phyloP scores from a whole-genome alignment of 345 rosid genomes.

The Atalantia buxifolia region DNA sequence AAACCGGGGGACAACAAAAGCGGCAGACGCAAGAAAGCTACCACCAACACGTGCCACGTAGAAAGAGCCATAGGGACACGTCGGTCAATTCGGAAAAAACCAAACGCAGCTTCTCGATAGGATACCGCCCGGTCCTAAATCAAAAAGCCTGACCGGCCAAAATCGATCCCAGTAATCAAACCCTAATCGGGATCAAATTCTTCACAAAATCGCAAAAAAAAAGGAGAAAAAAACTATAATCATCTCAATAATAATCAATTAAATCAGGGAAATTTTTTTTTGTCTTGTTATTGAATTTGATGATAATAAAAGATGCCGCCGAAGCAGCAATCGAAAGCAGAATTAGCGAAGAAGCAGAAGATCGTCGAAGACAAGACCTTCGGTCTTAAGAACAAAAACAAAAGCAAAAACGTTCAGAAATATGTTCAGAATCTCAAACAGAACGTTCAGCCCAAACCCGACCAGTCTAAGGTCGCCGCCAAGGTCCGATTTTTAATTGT shows the following conservation, averaged over 20 bases:
- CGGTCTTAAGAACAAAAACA: constrained; percentile 77
- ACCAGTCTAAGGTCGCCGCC: constrained; percentile 33
- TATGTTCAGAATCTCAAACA: constrained; percentile 64
- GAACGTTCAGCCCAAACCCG: constrained; percentile 56
- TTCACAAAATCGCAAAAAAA: not conserved
- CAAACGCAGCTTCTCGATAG: constrained; percentile 4
- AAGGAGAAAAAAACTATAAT: too few relatives aligned
- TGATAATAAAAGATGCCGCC: constrained; percentile 62
- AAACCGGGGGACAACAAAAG: not conserved
- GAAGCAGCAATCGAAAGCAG: constrained; percentile 60
- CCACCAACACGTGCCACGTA: constrained; percentile 9
- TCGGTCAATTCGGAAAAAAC: not conserved
- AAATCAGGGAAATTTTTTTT: not conserved
- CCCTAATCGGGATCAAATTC: not conserved
- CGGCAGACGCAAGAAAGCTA: not conserved
- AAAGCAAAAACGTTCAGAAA: constrained; percentile 70
- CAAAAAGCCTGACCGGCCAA: not conserved
- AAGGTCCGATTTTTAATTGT: constrained; percentile 35
- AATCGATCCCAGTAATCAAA: not conserved
- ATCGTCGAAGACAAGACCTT: constrained; percentile 74
- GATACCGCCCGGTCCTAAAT: constrained; percentile 7
- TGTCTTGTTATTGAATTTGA: constrained; percentile 17
- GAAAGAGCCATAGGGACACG: not conserved
- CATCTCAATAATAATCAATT: not conserved
- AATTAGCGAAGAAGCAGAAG: constrained; percentile 78